These are phyloP conservation scores for Malus hybrid DNA, from an alignment of 331 rosid genomes.

Conservation along the genomic window DNA sequence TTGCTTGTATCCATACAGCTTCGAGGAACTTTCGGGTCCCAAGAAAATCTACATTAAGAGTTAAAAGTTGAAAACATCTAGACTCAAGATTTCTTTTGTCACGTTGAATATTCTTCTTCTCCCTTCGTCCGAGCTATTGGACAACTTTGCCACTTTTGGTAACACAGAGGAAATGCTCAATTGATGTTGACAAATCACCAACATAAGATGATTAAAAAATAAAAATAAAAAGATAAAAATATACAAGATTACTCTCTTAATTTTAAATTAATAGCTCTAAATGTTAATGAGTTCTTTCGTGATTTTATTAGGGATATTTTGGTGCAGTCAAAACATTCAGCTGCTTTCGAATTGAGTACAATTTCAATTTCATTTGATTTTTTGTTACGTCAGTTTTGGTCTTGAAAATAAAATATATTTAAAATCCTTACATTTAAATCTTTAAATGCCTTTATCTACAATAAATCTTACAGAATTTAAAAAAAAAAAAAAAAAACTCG, in stretches of 20 bases:
- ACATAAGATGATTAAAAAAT: neutral
- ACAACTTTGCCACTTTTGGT: neutral
- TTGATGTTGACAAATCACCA: neutral
- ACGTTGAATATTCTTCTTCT: neutral
- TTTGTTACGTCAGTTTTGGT: no score
- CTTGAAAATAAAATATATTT: no score
- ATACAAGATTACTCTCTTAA: neutral
- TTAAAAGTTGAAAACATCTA: neutral
- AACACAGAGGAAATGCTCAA: neutral
- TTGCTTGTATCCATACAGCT: neutral
- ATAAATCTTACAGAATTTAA: no score
- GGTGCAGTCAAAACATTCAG: no score
- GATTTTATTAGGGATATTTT: no score
- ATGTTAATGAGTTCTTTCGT: neutral
- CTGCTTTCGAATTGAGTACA: no score
- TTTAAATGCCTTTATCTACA: no score
- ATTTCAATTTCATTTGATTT: no score
- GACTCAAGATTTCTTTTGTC: neutral
- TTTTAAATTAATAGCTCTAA: neutral
- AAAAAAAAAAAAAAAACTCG: no score
- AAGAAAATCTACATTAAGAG: neutral
- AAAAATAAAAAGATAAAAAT: no score
- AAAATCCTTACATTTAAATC: no score
- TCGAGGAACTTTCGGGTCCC: neutral
- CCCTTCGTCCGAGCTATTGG: neutral